Base-by-base conservation (phyloP, 1,284 basidiomycete species). In the Apiotrichum mycotoxinovorans region DNA sequence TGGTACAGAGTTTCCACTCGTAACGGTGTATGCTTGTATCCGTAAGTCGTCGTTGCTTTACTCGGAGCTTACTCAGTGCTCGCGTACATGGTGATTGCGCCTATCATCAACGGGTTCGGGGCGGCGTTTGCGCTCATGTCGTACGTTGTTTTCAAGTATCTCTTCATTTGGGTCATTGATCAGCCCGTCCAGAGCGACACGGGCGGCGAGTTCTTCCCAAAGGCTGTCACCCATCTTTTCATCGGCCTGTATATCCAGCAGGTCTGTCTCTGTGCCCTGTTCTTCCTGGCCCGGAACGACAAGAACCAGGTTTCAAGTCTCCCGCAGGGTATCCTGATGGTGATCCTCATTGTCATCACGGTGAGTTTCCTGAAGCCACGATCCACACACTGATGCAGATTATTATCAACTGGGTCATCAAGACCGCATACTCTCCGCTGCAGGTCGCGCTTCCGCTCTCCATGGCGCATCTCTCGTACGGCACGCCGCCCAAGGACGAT, bases 181-280 rank as follows among this genome's bases (percentile, higher is more conserved):
- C 87, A 89, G 70, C 85, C 87, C 17, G 77, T 83, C 0, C 78
- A 82, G 3, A 80, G 78, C 49, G 95, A 99, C 65, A 98, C 95
- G 0, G 94, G 92, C 30, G 95, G 95, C 0, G 77, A 91, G 50
- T 98, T 98, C 82, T 98, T 95, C 82, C 93, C 93, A 43, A 91
- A 88, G 76, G 95, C 95, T 1, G 85, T 98, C 44, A 85, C 88
- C 53, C 94, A 97, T 69, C 73, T 95, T 41, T 96, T 98, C 67
- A 89, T 92, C 20, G 95, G 92, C 4, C 64, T 94, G 68, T 97
- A 96, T 73, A 82, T 97, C 52, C 85, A 88, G 71, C 75, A 83
- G 77, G 72, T 94, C 52, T 93, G 89, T 72, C 79, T 96, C 20
- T 83, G 83, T 33, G 89, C 88, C 2, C 78, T 96, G 64, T 96